Evolutionary conservation across 306 rosid genomes (phyloP), one percentile per base, ranked within the genome.

Genomic region (Carpinus viminea): DNA sequence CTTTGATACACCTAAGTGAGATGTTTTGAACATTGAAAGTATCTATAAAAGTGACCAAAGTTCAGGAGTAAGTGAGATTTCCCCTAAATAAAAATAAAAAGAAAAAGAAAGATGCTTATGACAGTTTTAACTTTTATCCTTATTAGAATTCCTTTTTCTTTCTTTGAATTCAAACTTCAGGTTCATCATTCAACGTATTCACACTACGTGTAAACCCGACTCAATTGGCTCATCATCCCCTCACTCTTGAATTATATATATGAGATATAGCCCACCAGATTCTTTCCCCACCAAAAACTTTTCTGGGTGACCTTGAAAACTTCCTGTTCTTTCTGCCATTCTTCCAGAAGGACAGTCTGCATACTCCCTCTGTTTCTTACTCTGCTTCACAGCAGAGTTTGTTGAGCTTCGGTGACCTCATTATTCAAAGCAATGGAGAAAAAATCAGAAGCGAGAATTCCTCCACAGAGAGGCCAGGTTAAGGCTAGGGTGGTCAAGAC

Each of bases 381-480:
- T 48, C 34, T 21, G 34, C 2, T 59, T 55, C 28, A 0, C 4
- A 12, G 16, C 21, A 18, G n/a, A 8, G 31, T 5, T 8, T 55
- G 3, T 20, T 6, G 21, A 16, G 59, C 62, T 56, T 56, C 5
- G 20, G 62, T 20, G 12, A 31, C 5, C 17, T 18, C 5, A 11
- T 41, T 62, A 12, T 18, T 17, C n/a, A n/a, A 36, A 16, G 9
- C 51, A 68, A 68, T 68, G 72, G 72, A 68, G 28, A 61, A 76
- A 50, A 50, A 46, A n/a, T 51, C 68, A 55, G 4, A 26, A 66
- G 55, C 15, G 17, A 78, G 82, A 28, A 8, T 78, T 28, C 86
- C 86, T 34, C 86, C 86, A 4, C 70, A 0, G 4, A 82, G 82
- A 59, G 86, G 79, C 69, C 72, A 68, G 4, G 73, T 82, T n/a